phyloP scores from a whole-genome alignment of 805 yeast species.

The Teunomyces barrocoloradensis region DNA sequence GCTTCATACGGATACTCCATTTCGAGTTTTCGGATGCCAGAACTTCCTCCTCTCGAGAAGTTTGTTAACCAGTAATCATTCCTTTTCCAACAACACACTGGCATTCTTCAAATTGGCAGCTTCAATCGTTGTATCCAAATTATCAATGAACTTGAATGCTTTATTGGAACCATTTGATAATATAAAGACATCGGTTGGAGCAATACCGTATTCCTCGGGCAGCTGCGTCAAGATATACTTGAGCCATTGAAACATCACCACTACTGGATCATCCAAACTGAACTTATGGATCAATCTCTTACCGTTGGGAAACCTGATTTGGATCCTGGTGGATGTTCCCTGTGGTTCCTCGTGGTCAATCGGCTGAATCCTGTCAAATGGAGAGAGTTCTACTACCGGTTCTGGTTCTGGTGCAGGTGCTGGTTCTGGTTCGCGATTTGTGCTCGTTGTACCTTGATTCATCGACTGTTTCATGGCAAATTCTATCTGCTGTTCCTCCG shows the following conservation, averaged over 20 bases:
- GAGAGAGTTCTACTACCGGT: conserved; percentile 26
- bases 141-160: conserved; percentile 54
- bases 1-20: background rate
- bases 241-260: conserved; percentile 59
- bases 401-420: conserved; percentile 9
- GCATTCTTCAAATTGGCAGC: conserved; percentile 83
- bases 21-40: conserved; percentile 1
- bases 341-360: conserved; percentile 63
- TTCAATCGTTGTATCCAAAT: conserved; percentile 56
- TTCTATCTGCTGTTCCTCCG: conserved; percentile 83
- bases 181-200: conserved; percentile 29
- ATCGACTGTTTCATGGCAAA: conserved; percentile 71
- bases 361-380: conserved; percentile 50
- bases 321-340: conserved; percentile 69
- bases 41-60: conserved; percentile 25
- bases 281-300: conserved; percentile 74
- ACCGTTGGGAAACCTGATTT: conserved; percentile 89
- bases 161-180: conserved; percentile 34
- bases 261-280: conserved; percentile 54
- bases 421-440: conserved; percentile 12
- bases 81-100: conserved; percentile 62
- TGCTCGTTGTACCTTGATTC: conserved; percentile 20
- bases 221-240: conserved; percentile 53
- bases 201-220: conserved; percentile 51
- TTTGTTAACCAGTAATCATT: conserved; percentile 10